Conservation (phyloP, 1,284 basidiomycete species). For the Puccinia horiana region DNA sequence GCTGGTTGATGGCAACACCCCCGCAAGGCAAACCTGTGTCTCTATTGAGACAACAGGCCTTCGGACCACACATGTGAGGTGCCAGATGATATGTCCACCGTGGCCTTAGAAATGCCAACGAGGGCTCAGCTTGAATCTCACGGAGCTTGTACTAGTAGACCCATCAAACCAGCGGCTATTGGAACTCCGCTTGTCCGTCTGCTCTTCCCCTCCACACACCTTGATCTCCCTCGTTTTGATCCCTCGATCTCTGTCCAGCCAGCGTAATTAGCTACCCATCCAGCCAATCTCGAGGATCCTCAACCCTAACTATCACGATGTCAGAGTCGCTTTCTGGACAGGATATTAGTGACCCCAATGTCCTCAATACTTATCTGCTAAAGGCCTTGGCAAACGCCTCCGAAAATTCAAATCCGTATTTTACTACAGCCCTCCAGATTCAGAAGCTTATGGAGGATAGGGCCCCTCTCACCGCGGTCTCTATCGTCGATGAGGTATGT, state of each 20-base stretch:
- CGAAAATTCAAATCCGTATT: constrained; percentile 19
- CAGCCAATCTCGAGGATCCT: neutral
- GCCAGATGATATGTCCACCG: neutral
- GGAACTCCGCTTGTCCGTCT: no score
- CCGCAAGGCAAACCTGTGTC: neutral
- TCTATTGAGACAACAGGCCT: neutral
- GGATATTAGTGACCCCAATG: neutral
- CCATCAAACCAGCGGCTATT: neutral
- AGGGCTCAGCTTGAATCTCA: no score
- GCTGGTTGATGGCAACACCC: neutral
- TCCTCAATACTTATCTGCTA: neutral
- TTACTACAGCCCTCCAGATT: neutral
- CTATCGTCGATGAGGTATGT: constrained; percentile 31
- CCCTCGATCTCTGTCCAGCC: neutral
- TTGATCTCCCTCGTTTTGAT: neutral
- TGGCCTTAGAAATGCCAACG: no score
- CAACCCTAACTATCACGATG: neutral
- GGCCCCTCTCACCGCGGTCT: constrained; percentile 23
- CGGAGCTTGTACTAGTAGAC: neutral
- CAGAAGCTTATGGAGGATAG: constrained; percentile 8
- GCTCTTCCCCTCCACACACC: neutral
- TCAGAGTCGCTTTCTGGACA: neutral
- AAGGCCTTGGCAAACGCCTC: constrained; percentile 2
- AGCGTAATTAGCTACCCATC: neutral
- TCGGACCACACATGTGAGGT: neutral